Base-by-base conservation (phyloP, 805 yeast species). In the Yamadazyma philogaea region DNA sequence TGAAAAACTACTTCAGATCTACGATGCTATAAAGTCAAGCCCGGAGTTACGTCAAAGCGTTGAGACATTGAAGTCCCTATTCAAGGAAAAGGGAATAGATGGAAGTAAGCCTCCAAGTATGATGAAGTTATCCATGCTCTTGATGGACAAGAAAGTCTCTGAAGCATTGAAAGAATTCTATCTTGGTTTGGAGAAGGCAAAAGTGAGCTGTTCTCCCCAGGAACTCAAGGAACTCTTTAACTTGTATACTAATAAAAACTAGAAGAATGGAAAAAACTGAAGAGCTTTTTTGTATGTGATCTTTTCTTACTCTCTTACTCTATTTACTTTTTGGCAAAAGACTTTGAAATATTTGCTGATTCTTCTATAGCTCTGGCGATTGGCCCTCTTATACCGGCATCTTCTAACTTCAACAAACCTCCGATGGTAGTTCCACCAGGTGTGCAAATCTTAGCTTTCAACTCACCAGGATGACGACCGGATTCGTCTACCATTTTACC, bases 371-470 rank as follows among this genome's bases (percentile, higher is more conserved):
- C 96, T 55, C 88, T 77, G 37, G 95, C 79, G 54, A 93, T 84
- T 18, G 88, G 91, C 35, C 87, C 77, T 67, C 96, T 83, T 36
- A 93, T 85, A 39, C 91, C 95, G 37, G 79, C 80, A 52, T 88
- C 96, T 69, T 93, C 99, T 84, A 93, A 81, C 50, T 82, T 87
- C 63, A 91, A 75, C 45, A 93, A 70, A 0, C 99, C 99, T 7
- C 96, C 96, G 60, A 93, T 93, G 3, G 99, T 93, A 39, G 97
- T 90, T 26, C 99, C 99, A 22, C 93, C 99, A 18, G 99, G 99
- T 0, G 99, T 93, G 60, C 96, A 89, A 7, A 93, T 93, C 54
- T 82, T 83, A 60, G 85, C 81, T 60, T 87, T 87, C 60, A 93
- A 75, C 10, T 78, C 87, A 15, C 93, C 91, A 8, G 99, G 99